A percentile compares a stretch with the other conserved stretches of the same genome.
phyloP scores from a whole-genome alignment of 345 rosid genomes.

The Hypericum androsaemum region DNA sequence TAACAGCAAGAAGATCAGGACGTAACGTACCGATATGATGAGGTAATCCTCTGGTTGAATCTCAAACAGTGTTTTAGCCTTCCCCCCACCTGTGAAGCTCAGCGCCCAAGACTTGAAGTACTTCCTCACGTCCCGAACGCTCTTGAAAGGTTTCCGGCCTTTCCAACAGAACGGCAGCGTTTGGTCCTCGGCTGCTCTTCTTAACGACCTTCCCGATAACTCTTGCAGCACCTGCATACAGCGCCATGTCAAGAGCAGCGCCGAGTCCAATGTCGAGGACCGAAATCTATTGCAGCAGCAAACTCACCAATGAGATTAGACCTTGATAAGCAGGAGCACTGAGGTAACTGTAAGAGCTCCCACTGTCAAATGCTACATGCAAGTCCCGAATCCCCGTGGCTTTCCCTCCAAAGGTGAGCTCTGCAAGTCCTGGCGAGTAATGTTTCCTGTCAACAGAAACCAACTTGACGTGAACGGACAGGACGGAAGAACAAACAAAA shows the following conservation, averaged over 20 bases:
- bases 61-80: conserved; percentile 39
- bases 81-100: conserved; percentile 45
- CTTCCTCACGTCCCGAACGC: conserved; percentile 50
- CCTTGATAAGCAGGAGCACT: conserved; percentile 52
- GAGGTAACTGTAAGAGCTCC: conserved; percentile 88
- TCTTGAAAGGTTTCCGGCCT: conserved; percentile 69
- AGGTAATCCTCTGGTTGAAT: conserved; percentile 69
- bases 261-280: no score
- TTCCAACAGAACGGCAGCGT: conserved; percentile 88
- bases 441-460: conserved; percentile 39
- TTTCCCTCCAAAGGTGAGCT: conserved; percentile 52
- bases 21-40: conserved; percentile 58
- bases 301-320: conserved; percentile 42
- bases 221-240: conserved; percentile 41
- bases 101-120: conserved; percentile 64
- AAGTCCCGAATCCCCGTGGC: conserved; percentile 52
- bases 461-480: conserved; percentile 5
- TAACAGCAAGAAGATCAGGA: neutral
- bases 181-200: conserved; percentile 49
- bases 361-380: conserved; percentile 54
- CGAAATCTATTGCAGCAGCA: no score
- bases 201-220: conserved; percentile 40
- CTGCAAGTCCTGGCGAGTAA: conserved; percentile 74
- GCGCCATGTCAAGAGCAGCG: neutral
- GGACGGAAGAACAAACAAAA: neutral